phyloP scores from a whole-genome alignment of 2,329 filamentous ascomycete genomes.

The Paraconiothyrium brasiliense region DNA sequence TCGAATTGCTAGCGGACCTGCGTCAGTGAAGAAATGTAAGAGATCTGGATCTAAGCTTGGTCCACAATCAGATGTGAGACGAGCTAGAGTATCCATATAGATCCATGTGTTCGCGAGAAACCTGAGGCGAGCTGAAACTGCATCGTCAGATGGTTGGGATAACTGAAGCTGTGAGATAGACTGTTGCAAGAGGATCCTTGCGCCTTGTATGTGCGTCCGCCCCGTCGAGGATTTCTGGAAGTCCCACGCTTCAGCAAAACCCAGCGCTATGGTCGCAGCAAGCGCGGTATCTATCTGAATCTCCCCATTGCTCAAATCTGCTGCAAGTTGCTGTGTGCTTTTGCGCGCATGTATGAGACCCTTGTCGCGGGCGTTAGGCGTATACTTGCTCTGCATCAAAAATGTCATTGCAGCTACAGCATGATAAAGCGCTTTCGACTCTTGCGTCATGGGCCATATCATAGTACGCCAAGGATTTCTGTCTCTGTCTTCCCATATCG shows the following conservation, averaged over 20 bases:
- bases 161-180: constrained; percentile 59
- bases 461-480: constrained; percentile 75
- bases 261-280: constrained; percentile 71
- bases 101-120: constrained; percentile 76
- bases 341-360: constrained; percentile 71
- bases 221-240: constrained; percentile 68
- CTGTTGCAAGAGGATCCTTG: constrained; percentile 68
- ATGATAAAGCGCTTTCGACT: constrained; percentile 70
- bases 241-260: constrained; percentile 75
- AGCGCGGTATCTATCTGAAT: constrained; percentile 70
- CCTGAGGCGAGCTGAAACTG: constrained; percentile 57
- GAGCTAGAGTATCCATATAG: constrained; percentile 77
- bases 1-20: constrained; percentile 31
- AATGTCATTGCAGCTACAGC: constrained; percentile 73
- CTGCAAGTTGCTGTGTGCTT: constrained; percentile 66
- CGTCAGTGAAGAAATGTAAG: constrained; percentile 22
- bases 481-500: constrained; percentile 70
- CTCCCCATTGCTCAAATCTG: constrained; percentile 60
- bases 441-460: constrained; percentile 71
- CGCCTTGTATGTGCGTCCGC: constrained; percentile 71
- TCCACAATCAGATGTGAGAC: constrained; percentile 68
- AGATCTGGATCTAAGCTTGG: constrained; percentile 59
- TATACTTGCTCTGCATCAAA: constrained; percentile 68
- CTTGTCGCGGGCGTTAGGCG: constrained; percentile 63
- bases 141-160: constrained; percentile 43